These are phyloP conservation scores for Venturia asperata DNA, from an alignment of 2,329 filamentous ascomycete species.

Conservation along the genomic window DNA sequence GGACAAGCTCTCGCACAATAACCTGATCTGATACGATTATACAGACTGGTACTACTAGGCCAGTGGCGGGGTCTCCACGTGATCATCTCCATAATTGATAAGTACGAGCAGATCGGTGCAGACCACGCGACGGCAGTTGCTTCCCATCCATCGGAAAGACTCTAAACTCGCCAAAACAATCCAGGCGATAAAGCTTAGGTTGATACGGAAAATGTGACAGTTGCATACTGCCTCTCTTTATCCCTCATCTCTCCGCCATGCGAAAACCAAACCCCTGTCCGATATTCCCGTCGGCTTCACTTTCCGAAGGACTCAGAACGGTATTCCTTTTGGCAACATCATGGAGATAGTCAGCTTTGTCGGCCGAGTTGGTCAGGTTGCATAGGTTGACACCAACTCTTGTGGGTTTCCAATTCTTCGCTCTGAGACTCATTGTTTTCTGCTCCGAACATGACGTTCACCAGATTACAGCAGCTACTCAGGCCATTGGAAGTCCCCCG, in stretches of 20 bases:
- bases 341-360: neutral
- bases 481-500: neutral
- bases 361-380: neutral
- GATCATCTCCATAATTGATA: slow-evolving; percentile 5
- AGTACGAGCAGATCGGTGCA: too few relatives aligned
- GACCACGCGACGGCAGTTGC: neutral
- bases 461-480: neutral
- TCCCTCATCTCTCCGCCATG: neutral
- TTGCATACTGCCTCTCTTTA: neutral
- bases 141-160: neutral
- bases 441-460: neutral
- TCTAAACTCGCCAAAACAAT: neutral
- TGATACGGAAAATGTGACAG: too few relatives aligned
- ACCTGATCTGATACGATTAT: too few relatives aligned
- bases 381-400: neutral
- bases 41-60: too few relatives aligned
- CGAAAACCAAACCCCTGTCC: neutral
- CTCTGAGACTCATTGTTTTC: neutral
- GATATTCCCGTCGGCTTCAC: neutral
- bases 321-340: neutral
- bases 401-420: neutral
- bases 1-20: too few relatives aligned
- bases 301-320: neutral
- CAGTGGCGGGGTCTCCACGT: too few relatives aligned
- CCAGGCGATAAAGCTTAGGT: too few relatives aligned